phyloP scores from a whole-genome alignment of 2,329 filamentous ascomycete genomes.

The Botrytis deweyae region DNA sequence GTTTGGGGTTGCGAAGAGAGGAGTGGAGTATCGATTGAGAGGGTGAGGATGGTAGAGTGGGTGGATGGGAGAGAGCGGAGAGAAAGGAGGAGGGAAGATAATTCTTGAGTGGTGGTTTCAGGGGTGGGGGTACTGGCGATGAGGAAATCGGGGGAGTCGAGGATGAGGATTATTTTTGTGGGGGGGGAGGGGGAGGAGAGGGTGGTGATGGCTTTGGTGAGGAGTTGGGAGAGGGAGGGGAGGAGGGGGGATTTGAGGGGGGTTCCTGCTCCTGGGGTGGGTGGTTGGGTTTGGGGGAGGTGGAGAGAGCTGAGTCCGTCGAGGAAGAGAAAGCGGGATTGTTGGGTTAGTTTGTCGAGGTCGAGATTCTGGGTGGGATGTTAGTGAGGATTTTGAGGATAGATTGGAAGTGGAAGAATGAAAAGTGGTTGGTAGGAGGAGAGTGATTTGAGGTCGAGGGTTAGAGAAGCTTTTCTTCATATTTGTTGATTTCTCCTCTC shows the following conservation, averaged over 20 bases:
- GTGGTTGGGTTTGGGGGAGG: background rate
- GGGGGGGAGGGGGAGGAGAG: background rate
- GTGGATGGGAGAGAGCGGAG: background rate
- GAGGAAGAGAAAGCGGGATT: slow-evolving; percentile 63
- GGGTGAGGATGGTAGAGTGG: slow-evolving; percentile 64
- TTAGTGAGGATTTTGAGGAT: background rate
- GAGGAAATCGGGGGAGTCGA: slow-evolving; percentile 10
- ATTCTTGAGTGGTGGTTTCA: background rate
- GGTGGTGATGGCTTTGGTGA: background rate
- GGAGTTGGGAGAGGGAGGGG: background rate
- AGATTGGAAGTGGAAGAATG: too few relatives aligned
- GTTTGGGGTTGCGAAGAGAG: slow-evolving; percentile 61
- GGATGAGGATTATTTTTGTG: slow-evolving; percentile 9
- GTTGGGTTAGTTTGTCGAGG: slow-evolving; percentile 57
- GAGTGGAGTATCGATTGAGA: slow-evolving; percentile 68
- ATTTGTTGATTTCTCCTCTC: background rate
- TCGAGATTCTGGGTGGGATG: slow-evolving; percentile 61
- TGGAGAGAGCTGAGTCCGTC: slow-evolving; percentile 4
- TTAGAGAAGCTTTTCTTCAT: background rate
- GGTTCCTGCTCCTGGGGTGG: background rate
- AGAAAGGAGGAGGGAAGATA: background rate
- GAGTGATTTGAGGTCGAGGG: background rate
- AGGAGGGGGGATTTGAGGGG: background rate
- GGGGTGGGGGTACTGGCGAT: background rate
- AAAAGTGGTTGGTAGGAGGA: too few relatives aligned